Conservation (phyloP, 2,329 filamentous ascomycete species). For the Aspergillus sp. region DNA sequence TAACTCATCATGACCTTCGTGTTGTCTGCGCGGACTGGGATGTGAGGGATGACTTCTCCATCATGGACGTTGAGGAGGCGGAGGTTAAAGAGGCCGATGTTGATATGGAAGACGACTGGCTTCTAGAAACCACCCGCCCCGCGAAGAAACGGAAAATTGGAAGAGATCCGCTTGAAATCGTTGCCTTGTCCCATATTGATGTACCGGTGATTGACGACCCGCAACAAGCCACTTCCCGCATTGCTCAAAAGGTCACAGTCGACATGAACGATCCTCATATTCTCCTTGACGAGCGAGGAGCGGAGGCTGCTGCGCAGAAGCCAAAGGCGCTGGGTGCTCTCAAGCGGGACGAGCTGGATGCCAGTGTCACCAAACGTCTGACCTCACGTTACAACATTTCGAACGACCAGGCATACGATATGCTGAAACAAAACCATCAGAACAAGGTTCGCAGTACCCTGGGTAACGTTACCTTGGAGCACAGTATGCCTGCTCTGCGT, state of each 20-base stretch:
- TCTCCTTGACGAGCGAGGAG: slow-evolving; percentile 75
- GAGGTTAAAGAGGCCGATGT: slow-evolving; percentile 22
- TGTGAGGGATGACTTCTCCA: slow-evolving; percentile 57
- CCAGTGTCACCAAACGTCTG: slow-evolving; percentile 71
- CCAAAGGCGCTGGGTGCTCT: slow-evolving; percentile 39
- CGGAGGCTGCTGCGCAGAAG: slow-evolving; percentile 62
- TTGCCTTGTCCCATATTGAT: slow-evolving; percentile 59
- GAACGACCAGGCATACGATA: slow-evolving; percentile 93
- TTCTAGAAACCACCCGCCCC: slow-evolving; percentile 51
- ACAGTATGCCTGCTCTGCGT: slow-evolving; percentile 87
- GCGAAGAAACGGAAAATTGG: slow-evolving; percentile 68
- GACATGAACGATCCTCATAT: slow-evolving; percentile 88
- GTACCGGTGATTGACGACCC: slow-evolving; percentile 80
- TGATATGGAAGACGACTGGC: slow-evolving; percentile 49
- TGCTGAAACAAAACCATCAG: slow-evolving; percentile 94
- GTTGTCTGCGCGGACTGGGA: slow-evolving; percentile 88
- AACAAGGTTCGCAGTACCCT: slow-evolving; percentile 93
- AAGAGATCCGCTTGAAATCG: slow-evolving; percentile 47
- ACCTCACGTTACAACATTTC: slow-evolving; percentile 89
- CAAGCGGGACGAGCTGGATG: slow-evolving; percentile 62
- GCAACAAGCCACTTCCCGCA: slow-evolving; percentile 68
- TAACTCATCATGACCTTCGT: slow-evolving; percentile 77
- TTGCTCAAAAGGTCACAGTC: slow-evolving; percentile 76
- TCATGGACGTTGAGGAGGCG: slow-evolving; percentile 37
- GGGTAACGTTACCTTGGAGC: slow-evolving; percentile 88